These are phyloP conservation scores for Vaccinium myrtillus DNA, from an alignment of 148 eudicot species.

Conservation along the genomic window DNA sequence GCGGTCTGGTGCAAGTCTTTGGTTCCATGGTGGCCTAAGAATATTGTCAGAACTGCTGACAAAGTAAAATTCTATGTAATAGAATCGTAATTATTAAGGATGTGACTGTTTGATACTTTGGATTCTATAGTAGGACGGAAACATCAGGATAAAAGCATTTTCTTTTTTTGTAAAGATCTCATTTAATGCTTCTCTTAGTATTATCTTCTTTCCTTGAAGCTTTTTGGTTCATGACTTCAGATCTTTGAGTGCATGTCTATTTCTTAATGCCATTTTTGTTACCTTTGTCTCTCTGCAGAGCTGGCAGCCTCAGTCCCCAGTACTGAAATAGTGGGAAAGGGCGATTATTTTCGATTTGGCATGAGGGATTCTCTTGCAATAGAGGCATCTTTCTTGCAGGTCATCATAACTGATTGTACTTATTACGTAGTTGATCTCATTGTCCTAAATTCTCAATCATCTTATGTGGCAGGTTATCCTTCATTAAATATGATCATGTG, in stretches of 20 bases:
- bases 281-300: constrained; percentile 49
- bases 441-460: not conserved
- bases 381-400: constrained; percentile 98
- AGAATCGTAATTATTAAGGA: not conserved
- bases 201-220: not conserved
- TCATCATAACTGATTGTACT: constrained; percentile 20
- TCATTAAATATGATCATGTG: not conserved
- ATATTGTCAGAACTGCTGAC: not conserved
- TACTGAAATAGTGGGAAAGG: constrained; percentile 83
- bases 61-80: not conserved
- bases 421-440: not conserved
- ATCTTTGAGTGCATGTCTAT: not conserved
- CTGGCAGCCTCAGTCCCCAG: constrained; percentile 86
- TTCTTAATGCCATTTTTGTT: constrained; percentile 18
- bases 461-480: constrained; percentile 3
- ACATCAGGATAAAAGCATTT: not conserved
- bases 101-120: not conserved
- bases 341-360: constrained; percentile 96
- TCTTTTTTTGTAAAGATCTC: not conserved
- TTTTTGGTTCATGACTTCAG: not conserved
- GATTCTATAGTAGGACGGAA: not conserved
- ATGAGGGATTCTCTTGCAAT: constrained; percentile 98
- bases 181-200: not conserved
- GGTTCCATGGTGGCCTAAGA: not conserved
- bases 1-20: not conserved